Base-by-base conservation (phyloP, 148 eudicot genomes). In the Camellia japonica region DNA sequence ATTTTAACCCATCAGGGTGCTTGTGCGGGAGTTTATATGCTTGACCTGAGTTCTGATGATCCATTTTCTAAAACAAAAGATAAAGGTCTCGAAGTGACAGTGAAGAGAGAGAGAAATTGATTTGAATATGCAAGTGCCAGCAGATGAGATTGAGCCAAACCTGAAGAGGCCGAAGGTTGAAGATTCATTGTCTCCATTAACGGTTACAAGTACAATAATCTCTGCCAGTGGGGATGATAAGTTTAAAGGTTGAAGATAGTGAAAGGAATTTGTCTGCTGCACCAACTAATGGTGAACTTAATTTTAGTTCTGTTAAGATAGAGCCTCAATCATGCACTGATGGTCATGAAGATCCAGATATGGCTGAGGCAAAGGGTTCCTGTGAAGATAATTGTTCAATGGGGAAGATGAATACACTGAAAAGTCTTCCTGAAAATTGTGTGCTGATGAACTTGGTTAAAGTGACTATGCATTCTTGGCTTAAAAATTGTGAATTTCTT, bases 1-100 rank as follows among this genome's bases (percentile, higher is more conserved):
- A 89, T 97, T 83, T 81, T 97, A 83, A 89, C 97, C 16, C 88
- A 94, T 83, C 98, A 97, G 82, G 99, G 99, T 72, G 90, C 92
- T 43, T 91, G 84, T 87, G 93, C 87, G 65, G 97, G 96, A 65
- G 93, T 94, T 55, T 67, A 80, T 52, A 65, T 85, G 78, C 82
- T 87, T 79, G 91, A 93, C 55, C 76, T 83, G 42, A 80, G 84
- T 42, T 55, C 64, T 43, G 71, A 79, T 79, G 83, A 79, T 77
- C 71, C 73, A 42, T 12, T 13, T 80, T 79, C 81, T 23, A 56
- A 65, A 71, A 71, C 66, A 49, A 87, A 89, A 72, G 87, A 84
- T 79, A 76, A 77, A 79, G 79, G 49, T 20, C 74, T 52, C 59
- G 74, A 78, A 16, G 63, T 42, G 19, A 59, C 87, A 60, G 83